Evolutionary conservation across 768 basidiomycete genomes (phyloP).

Genomic region (Tremella fuciformis): DNA sequence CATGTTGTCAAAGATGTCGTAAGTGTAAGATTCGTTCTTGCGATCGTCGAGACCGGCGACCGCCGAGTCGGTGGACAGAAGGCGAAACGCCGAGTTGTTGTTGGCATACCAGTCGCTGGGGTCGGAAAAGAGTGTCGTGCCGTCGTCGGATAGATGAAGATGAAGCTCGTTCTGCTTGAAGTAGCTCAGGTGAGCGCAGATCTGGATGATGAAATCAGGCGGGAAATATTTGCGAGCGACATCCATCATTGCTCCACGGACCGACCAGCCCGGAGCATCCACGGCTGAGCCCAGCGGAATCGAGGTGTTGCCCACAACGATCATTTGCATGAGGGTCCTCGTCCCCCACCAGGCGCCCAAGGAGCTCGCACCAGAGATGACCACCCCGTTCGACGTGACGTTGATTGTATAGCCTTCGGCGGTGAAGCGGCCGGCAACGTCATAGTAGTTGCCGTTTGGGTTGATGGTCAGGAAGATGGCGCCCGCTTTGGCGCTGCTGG

Average conservation of each 20-base stretch:
- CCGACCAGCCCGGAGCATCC: too few species aligned
- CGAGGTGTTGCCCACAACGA: too few species aligned
- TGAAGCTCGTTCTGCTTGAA: constrained; percentile 10
- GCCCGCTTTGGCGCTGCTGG: too few species aligned
- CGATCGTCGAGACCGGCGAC: neutral
- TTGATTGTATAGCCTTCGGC: constrained; percentile 2
- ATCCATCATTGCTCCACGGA: constrained; percentile 7
- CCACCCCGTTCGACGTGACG: neutral
- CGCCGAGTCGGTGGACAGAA: neutral
- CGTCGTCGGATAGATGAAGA: constrained; percentile 4
- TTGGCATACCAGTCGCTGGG: neutral
- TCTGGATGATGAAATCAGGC: neutral
- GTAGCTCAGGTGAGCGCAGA: constrained; percentile 5
- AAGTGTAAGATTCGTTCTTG: constrained; percentile 5
- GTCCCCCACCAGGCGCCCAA: constrained; percentile 9
- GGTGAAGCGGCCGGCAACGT: neutral
- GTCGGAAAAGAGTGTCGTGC: neutral
- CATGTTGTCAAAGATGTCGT: neutral
- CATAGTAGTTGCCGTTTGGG: constrained; percentile 1
- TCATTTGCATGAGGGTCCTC: constrained; percentile 1
- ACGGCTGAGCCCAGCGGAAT: too few species aligned
- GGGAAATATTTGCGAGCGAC: constrained; percentile 3
- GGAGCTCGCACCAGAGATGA: constrained; percentile 7
- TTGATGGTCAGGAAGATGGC: constrained; percentile 4
- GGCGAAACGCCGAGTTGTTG: constrained; percentile 3